These are phyloP conservation scores for Solanum dulcamara DNA, from an alignment of 257 asterid genomes.

Conservation along the genomic window DNA sequence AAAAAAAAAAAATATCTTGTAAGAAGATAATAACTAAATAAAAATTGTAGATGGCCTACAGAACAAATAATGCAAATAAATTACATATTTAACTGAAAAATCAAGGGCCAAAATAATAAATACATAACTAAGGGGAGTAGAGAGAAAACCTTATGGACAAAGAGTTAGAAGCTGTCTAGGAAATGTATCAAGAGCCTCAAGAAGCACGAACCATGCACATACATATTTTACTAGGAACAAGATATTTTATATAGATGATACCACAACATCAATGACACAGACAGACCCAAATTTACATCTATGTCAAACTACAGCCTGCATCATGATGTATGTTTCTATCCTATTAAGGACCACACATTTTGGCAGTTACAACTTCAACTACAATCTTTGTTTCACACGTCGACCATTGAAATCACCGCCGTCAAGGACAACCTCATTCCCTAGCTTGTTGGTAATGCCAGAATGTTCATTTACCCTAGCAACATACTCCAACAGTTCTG, in stretches of 20 bases:
- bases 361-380: conserved; percentile 3
- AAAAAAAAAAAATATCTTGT: too few relatives aligned
- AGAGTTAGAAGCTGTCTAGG: not conserved
- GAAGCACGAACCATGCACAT: not conserved
- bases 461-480: conserved; percentile 69
- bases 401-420: conserved; percentile 72
- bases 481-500: conserved; percentile 81
- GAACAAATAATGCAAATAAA: not conserved
- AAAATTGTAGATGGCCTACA: too few relatives aligned
- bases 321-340: not conserved
- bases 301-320: not conserved
- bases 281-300: not conserved
- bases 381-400: conserved; percentile 81
- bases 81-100: not conserved
- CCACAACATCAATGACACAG: not conserved
- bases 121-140: not conserved
- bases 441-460: conserved; percentile 38
- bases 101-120: not conserved
- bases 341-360: not conserved
- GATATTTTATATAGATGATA: not conserved
- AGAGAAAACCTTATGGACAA: not conserved
- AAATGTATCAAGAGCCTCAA: not conserved
- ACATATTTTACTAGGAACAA: not conserved
- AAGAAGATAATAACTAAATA: too few relatives aligned
- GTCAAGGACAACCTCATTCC: conserved; percentile 42